Evolutionary conservation across 129 eudicot species (phyloP).

Genomic region (Arctium minus): DNA sequence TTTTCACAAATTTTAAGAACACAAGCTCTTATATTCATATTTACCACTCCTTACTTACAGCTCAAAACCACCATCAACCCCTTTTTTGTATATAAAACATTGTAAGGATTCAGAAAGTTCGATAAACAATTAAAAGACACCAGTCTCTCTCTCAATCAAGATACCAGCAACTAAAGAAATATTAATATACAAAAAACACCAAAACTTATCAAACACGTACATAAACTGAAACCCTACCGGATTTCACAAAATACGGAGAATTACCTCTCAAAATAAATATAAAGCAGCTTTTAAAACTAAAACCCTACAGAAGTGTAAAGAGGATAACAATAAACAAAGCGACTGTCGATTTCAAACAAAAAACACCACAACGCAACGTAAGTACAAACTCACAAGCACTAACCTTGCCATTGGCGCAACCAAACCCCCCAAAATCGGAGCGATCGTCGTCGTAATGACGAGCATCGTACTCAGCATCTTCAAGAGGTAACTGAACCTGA

Average conservation of each 20-base stretch:
- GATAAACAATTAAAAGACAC: background rate
- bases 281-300: background rate
- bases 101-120: background rate
- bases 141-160: background rate
- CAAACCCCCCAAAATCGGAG: slow-evolving; percentile 72
- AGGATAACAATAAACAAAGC: background rate
- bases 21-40: too few species aligned
- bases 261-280: background rate
- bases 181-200: background rate
- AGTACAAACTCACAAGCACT: background rate
- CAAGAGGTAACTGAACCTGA: slow-evolving; percentile 85
- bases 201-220: background rate
- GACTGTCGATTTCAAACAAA: background rate
- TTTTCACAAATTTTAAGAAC: too few species aligned
- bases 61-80: slow-evolving; percentile 5
- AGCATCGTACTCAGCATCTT: slow-evolving; percentile 90
- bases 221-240: background rate
- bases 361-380: background rate
- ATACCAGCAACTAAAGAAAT: background rate
- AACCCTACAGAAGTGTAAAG: background rate
- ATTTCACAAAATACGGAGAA: background rate
- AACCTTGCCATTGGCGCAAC: slow-evolving; percentile 85
- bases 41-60: background rate
- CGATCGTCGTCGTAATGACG: slow-evolving; percentile 78
- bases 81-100: background rate